phyloP scores from a whole-genome alignment of 768 basidiomycete species.

The Panus rudis region DNA sequence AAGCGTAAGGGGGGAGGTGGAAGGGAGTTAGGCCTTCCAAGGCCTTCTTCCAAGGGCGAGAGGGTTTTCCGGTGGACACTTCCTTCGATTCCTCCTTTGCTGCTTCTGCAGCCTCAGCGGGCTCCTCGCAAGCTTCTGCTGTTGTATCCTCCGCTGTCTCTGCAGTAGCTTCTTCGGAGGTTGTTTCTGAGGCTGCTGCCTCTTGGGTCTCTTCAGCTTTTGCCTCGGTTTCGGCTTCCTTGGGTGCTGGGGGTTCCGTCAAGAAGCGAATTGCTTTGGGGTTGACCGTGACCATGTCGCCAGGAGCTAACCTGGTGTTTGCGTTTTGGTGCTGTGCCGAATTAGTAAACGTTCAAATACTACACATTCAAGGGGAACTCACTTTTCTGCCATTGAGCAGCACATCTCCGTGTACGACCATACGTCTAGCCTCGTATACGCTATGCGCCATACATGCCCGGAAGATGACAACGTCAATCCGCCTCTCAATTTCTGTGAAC shows the following conservation, averaged over 20 bases:
- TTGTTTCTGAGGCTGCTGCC: background rate
- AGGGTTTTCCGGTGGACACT: slow-evolving; percentile 1
- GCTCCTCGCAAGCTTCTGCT: slow-evolving; percentile 2
- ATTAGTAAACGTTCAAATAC: background rate
- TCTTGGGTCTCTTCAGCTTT: slow-evolving; percentile 13
- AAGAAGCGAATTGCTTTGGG: slow-evolving; percentile 75
- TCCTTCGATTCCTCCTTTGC: slow-evolving; percentile 1
- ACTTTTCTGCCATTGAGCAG: slow-evolving; percentile 88
- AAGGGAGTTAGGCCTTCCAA: slow-evolving; percentile 54
- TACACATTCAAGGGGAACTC: slow-evolving; percentile 17
- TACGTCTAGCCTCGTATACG: slow-evolving; percentile 81
- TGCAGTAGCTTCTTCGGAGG: slow-evolving; percentile 6
- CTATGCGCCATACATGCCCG: slow-evolving; percentile 81
- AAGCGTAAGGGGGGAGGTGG: slow-evolving; percentile 77
- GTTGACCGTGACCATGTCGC: slow-evolving; percentile 90
- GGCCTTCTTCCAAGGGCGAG: slow-evolving; percentile 6
- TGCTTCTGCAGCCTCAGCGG: background rate
- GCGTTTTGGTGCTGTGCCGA: slow-evolving; percentile 64
- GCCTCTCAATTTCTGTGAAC: slow-evolving; percentile 89
- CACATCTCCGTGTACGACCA: slow-evolving; percentile 85
- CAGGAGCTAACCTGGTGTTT: slow-evolving; percentile 84
- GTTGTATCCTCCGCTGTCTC: slow-evolving; percentile 17
- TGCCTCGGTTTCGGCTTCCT: slow-evolving; percentile 10
- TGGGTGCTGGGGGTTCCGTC: slow-evolving; percentile 24
- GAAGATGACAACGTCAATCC: slow-evolving; percentile 91